Percentiles rank a stretch among this genome's conserved stretches.
Evolutionary conservation across 805 yeast species (phyloP).

Genomic region (Candida insectalens): DNA sequence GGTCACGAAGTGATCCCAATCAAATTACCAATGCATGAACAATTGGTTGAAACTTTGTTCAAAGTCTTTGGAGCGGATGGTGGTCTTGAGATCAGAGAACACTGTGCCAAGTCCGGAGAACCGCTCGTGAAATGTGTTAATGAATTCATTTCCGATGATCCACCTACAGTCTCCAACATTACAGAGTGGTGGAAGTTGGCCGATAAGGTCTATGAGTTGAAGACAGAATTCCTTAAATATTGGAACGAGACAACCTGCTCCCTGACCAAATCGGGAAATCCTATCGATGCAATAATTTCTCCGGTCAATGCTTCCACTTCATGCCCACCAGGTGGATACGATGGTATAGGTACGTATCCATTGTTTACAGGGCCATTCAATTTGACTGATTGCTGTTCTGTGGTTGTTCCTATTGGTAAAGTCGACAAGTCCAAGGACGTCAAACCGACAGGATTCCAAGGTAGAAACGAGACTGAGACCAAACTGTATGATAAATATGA

Average conservation of each 20-base stretch:
- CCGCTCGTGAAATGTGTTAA: conserved; percentile 11
- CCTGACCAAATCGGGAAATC: background rate
- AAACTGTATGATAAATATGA: conserved; percentile 32
- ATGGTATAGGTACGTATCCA: conserved; percentile 38
- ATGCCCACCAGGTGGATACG: conserved; percentile 18
- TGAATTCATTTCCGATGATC: background rate
- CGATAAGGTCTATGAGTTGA: conserved; percentile 21
- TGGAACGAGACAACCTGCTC: conserved; percentile 17
- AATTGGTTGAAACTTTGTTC: conserved; percentile 14
- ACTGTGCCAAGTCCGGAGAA: conserved; percentile 17
- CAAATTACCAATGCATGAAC: conserved; percentile 30
- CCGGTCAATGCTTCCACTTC: conserved; percentile 30
- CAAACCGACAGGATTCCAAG: conserved; percentile 16
- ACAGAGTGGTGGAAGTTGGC: conserved; percentile 33
- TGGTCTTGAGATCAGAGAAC: conserved; percentile 11
- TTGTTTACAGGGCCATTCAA: conserved; percentile 28
- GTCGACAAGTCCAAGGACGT: conserved; percentile 36
- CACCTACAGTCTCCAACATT: conserved; percentile 3
- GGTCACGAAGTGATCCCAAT: conserved; percentile 45
- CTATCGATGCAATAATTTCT: conserved; percentile 35
- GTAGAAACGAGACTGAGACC: conserved; percentile 33
- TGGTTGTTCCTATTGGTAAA: conserved; percentile 47
- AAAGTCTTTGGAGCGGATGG: conserved; percentile 38
- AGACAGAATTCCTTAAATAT: conserved; percentile 25
- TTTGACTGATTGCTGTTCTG: conserved; percentile 38